Evolutionary conservation across 2,329 filamentous ascomycete species (phyloP).

Genomic region (Fonsecaea monophora): DNA sequence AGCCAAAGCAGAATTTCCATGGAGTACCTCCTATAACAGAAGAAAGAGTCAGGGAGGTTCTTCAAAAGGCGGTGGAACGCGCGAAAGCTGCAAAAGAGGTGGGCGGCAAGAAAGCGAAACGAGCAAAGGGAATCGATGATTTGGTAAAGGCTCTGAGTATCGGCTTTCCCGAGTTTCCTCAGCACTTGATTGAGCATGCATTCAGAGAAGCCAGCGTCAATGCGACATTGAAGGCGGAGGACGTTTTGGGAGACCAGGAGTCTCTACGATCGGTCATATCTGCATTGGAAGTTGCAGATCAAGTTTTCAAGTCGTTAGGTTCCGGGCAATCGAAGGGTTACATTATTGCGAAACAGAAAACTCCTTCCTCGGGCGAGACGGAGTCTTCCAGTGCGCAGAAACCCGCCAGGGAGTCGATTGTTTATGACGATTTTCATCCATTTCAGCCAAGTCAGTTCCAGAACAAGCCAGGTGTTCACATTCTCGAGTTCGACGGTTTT

Average conservation of each 20-base stretch:
- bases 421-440: constrained; percentile 96
- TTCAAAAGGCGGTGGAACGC: constrained; percentile 67
- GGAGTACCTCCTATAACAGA: constrained; percentile 77
- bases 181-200: constrained; percentile 84
- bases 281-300: constrained; percentile 73
- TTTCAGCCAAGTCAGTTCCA: constrained; percentile 84
- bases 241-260: constrained; percentile 71
- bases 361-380: constrained; percentile 45
- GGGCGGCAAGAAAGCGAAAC: constrained; percentile 70
- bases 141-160: constrained; percentile 80
- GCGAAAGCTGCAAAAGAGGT: constrained; percentile 41
- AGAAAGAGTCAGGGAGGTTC: constrained; percentile 71
- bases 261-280: constrained; percentile 71
- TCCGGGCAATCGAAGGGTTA: constrained; percentile 74
- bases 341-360: constrained; percentile 75
- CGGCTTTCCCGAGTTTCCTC: constrained; percentile 86
- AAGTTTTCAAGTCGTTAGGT: constrained; percentile 72
- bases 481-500: constrained; percentile 82
- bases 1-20: constrained; percentile 81
- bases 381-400: constrained; percentile 46
- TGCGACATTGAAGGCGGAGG: constrained; percentile 67
- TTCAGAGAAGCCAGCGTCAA: constrained; percentile 75
- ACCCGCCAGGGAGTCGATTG: constrained; percentile 52
- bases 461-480: constrained; percentile 67
- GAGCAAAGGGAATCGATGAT: constrained; percentile 75